Conservation (phyloP, 2,329 filamentous ascomycete species). For the Calonectria leucothoes region DNA sequence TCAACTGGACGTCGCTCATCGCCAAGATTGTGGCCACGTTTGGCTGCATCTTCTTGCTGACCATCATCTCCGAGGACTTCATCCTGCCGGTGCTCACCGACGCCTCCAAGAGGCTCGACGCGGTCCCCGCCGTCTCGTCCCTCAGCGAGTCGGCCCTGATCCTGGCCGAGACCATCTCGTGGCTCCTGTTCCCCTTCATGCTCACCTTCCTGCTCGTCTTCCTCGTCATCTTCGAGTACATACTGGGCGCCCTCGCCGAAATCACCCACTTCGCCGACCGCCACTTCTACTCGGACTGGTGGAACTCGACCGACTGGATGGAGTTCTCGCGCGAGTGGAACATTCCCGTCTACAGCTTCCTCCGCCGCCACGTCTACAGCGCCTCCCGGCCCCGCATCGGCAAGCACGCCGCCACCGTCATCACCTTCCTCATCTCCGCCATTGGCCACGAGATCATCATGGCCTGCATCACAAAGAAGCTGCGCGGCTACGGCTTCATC, state of each 20-base stretch:
- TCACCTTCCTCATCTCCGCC: constrained; percentile 92
- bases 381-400: constrained; percentile 83
- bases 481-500: constrained; percentile 92
- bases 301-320: constrained; percentile 88
- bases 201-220: constrained; percentile 95
- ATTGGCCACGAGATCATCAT: constrained; percentile 95
- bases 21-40: constrained; percentile 92
- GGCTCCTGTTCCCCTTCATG: constrained; percentile 97
- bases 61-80: constrained; percentile 92
- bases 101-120: constrained; percentile 66
- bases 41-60: constrained; percentile 95
- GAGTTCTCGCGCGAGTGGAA: constrained; percentile 98
- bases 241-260: constrained; percentile 93
- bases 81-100: constrained; percentile 90
- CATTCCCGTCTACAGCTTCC: constrained; percentile 95
- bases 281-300: constrained; percentile 88
- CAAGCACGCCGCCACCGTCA: constrained; percentile 80
- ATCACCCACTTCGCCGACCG: constrained; percentile 93
- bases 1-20: constrained; percentile 83
- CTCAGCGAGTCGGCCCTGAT: constrained; percentile 79
- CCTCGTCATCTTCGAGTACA: constrained; percentile 97
- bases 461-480: constrained; percentile 97
- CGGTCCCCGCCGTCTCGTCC: constrained; percentile 49
- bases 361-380: constrained; percentile 92
- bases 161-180: constrained; percentile 88